Conservation (phyloP, 1,139 yeast species). For the Ogataea hybrid region DNA sequence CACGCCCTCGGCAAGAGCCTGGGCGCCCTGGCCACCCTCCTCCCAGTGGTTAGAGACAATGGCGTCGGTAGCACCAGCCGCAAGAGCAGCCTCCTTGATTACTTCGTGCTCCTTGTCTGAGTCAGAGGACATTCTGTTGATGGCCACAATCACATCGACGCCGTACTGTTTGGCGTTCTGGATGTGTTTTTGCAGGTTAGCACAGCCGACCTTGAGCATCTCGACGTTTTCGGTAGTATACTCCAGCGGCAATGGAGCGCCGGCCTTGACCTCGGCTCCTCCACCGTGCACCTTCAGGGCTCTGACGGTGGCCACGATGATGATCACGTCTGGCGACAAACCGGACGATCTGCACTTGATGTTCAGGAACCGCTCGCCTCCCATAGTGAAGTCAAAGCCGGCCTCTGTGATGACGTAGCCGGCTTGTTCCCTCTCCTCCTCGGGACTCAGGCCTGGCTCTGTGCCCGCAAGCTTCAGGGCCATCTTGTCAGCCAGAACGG, state of each 20-base stretch:
- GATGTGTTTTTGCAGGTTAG: slow-evolving; percentile 90
- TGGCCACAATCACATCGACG: slow-evolving; percentile 93
- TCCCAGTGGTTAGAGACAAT: slow-evolving; percentile 97
- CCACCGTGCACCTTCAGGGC: slow-evolving; percentile 98
- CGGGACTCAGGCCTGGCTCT: slow-evolving; percentile 45
- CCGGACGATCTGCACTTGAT: slow-evolving; percentile 96
- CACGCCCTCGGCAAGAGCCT: slow-evolving; percentile 83
- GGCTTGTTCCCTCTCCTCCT: slow-evolving; percentile 53
- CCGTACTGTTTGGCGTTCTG: slow-evolving; percentile 83
- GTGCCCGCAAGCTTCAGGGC: slow-evolving; percentile 71
- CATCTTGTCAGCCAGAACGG: slow-evolving; percentile 92
- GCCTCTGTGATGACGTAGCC: slow-evolving; percentile 98
- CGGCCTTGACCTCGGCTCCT: slow-evolving; percentile 97
- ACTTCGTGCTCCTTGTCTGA: slow-evolving; percentile 79
- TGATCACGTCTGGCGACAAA: slow-evolving; percentile 85
- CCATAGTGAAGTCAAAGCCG: slow-evolving; percentile 99
- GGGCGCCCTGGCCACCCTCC: slow-evolving; percentile 95
- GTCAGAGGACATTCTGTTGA: slow-evolving; percentile 88
- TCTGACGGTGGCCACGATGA: slow-evolving; percentile 95
- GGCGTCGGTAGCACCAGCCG: slow-evolving; percentile 96
- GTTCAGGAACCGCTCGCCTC: slow-evolving; percentile 96
- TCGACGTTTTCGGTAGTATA: slow-evolving; percentile 86
- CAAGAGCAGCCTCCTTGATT: slow-evolving; percentile 77
- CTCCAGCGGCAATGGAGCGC: slow-evolving; percentile 83
- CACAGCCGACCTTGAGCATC: slow-evolving; percentile 78